Evolutionary conservation across 2,329 filamentous ascomycete species (phyloP).

Genomic region (Hypoxylon sp.): DNA sequence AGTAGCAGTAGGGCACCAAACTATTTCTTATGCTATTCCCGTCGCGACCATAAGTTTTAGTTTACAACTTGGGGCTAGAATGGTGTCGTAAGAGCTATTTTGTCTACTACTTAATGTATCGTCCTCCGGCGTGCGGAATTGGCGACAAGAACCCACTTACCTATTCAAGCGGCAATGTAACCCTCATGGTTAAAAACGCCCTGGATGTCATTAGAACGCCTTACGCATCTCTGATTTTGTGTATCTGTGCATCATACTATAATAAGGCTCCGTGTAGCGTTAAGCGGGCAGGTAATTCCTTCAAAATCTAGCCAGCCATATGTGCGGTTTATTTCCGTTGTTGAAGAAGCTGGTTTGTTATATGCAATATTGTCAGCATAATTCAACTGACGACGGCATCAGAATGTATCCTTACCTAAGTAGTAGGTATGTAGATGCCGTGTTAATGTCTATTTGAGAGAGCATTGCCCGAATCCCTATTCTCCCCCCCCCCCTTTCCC

Average conservation of each 20-base stretch:
- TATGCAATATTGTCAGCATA: neutral
- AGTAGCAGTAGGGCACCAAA: neutral
- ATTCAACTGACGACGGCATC: conserved; percentile 5
- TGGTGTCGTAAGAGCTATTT: conserved; percentile 1
- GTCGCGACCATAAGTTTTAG: neutral
- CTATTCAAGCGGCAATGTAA: conserved; percentile 21
- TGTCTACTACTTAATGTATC: neutral
- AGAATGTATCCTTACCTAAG: conserved; percentile 7
- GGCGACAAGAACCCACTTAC: neutral
- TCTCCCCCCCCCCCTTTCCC: no score
- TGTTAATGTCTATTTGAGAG: neutral
- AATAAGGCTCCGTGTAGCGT: neutral
- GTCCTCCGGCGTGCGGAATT: conserved; percentile 15
- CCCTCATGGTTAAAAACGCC: conserved; percentile 2
- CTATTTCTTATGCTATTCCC: conserved; percentile 11
- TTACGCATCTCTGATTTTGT: neutral
- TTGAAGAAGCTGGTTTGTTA: neutral
- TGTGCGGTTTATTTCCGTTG: conserved; percentile 11
- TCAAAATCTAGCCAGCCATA: neutral
- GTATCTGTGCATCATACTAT: conserved; percentile 5
- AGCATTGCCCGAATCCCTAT: neutral
- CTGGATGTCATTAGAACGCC: conserved; percentile 4
- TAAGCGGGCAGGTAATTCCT: neutral
- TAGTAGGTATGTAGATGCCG: conserved; percentile 1
- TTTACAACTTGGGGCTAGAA: neutral